Percentiles rank a stretch among this genome's conserved stretches.
Conservation (phyloP, 2,329 filamentous ascomycete species). For the Diaporthe helianthi region DNA sequence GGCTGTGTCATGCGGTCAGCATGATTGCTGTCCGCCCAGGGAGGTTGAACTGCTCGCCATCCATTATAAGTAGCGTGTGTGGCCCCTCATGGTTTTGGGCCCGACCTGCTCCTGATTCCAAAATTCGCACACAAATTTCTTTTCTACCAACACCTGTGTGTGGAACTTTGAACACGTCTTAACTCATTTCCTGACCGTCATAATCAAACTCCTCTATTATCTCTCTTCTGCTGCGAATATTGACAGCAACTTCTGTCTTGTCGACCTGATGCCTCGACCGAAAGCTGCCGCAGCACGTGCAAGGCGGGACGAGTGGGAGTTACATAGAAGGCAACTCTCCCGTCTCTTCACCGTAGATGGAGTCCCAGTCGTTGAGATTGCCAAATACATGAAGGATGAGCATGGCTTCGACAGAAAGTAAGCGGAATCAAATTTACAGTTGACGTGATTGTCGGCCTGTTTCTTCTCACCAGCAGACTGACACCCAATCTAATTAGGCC, state of each 20-base stretch:
- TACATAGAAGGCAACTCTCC: not conserved
- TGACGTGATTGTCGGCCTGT: not conserved
- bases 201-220: too few species aligned
- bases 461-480: not conserved
- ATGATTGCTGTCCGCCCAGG: not conserved
- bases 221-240: too few species aligned
- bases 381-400: not conserved
- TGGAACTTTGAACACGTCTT: too few species aligned
- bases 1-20: not conserved
- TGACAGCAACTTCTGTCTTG: too few species aligned
- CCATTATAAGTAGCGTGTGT: not conserved
- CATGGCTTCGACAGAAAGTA: not conserved
- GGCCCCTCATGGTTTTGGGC: not conserved
- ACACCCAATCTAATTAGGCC: not conserved
- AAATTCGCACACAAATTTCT: not conserved
- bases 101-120: not conserved
- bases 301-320: not conserved
- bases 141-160: too few species aligned
- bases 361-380: not conserved
- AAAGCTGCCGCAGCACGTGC: not conserved
- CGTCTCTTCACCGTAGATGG: not conserved
- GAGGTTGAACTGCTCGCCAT: not conserved
- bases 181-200: too few species aligned
- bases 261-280: not conserved
- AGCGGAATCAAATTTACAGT: accelerated